Conservation (phyloP, 257 asterid genomes). For the Nicotiana paniculata region DNA sequence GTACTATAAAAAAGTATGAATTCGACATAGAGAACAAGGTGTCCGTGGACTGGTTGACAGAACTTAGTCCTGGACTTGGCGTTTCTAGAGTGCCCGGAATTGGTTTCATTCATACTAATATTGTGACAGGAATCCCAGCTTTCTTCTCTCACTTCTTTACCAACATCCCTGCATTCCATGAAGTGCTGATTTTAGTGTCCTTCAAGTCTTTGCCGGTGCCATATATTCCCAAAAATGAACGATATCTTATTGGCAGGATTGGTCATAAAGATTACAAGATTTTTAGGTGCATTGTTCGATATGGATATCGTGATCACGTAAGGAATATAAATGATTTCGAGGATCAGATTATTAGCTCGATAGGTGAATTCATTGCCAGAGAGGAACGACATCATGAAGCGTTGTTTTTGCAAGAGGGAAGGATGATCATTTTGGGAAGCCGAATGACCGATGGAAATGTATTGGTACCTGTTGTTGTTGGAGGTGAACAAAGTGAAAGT, state of each 20-base stretch:
- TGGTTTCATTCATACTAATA: conserved; percentile 71
- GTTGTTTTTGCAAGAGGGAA: conserved; percentile 46
- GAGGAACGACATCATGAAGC: conserved; percentile 55
- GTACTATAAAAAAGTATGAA: conserved; percentile 69
- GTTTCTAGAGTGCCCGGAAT: conserved; percentile 82
- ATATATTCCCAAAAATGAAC: conserved; percentile 39
- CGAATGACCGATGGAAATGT: conserved; percentile 41
- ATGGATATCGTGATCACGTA: conserved; percentile 63
- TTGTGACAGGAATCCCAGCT: conserved; percentile 75
- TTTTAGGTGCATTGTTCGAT: conserved; percentile 68
- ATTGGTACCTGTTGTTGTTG: conserved; percentile 34
- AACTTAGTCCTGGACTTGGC: conserved; percentile 68
- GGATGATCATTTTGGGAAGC: conserved; percentile 61
- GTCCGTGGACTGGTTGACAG: conserved; percentile 76
- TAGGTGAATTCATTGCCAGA: conserved; percentile 63
- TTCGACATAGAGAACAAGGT: conserved; percentile 78
- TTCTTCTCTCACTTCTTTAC: conserved; percentile 84
- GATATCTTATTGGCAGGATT: conserved; percentile 75
- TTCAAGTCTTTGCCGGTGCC: conserved; percentile 78
- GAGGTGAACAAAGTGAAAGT: conserved; percentile 6
- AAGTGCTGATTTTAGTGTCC: conserved; percentile 66
- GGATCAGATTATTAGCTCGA: conserved; percentile 71
- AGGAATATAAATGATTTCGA: conserved; percentile 70
- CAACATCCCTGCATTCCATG: conserved; percentile 85
- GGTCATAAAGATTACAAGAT: conserved; percentile 70